Percentiles rank a stretch among this genome's conserved stretches.
These are phyloP conservation scores for Suaeda aralocaspica DNA, from an alignment of 148 eudicot genomes.

Conservation along the genomic window DNA sequence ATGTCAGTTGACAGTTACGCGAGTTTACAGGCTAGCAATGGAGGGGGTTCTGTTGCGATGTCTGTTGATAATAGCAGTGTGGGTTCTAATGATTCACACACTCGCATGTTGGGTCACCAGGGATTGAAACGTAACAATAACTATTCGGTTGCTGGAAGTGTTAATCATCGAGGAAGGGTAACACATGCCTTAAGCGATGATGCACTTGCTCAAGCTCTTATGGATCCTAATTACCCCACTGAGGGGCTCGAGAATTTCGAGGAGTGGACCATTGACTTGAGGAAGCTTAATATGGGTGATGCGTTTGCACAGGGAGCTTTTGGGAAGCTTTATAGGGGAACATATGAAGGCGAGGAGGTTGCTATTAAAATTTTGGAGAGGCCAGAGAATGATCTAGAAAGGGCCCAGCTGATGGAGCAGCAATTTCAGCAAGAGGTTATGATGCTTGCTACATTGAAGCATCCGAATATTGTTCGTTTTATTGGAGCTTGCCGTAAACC, in stretches of 20 bases:
- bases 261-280: conserved; percentile 91
- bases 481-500: conserved; percentile 96
- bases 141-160: conserved; percentile 63
- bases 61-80: conserved; percentile 91
- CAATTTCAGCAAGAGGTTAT: conserved; percentile 98
- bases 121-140: conserved; percentile 63
- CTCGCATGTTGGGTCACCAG: conserved; percentile 75
- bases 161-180: conserved; percentile 63
- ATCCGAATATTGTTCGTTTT: conserved; percentile 90
- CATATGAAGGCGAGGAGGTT: conserved; percentile 90
- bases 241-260: conserved; percentile 81
- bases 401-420: conserved; percentile 92
- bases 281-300: conserved; percentile 83
- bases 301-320: conserved; percentile 99
- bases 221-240: conserved; percentile 69
- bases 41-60: conserved; percentile 96
- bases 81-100: conserved; percentile 87
- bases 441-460: conserved; percentile 93
- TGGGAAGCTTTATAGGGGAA: conserved; percentile 92
- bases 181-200: conserved; percentile 84
- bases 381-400: conserved; percentile 85
- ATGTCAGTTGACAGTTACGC: conserved; percentile 86
- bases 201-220: conserved; percentile 84
- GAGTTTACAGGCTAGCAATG: conserved; percentile 74
- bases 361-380: conserved; percentile 95